Evolutionary conservation across 441 rosid species (phyloP), one percentile per base, ranked within the genome.

Genomic region (Croton setiger): DNA sequence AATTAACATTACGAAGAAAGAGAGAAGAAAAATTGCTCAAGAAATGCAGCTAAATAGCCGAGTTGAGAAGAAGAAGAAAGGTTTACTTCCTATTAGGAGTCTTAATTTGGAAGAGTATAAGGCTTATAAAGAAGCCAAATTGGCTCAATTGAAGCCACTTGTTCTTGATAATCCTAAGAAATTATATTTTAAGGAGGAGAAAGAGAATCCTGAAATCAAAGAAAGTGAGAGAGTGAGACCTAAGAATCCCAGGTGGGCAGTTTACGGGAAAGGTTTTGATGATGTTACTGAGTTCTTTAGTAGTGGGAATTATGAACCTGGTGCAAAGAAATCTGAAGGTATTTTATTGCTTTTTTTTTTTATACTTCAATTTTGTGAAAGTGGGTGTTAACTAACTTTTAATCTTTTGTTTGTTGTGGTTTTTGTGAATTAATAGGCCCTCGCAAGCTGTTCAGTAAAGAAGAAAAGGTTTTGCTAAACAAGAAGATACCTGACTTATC

Each of bases 211-310:
- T 14, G 80, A 64, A 52, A 60, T 54, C 60, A 69, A 18, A 33
- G 72, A 35, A 35, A 36, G 41, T 64, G 86, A 86, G 73, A 81
- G 96, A 44, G 90, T 78, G 60, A 81, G 78, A 4, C 90, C 96
- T 1, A 90, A 79, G 83, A 88, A 89, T 66, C 96, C 97, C 3
- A 89, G 88, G 72, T 87, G 96, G 96, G 97, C 91, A 0, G 98
- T 91, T 52, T 93, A 89, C 66, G 97, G 98, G 27, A 87, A 70
- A 75, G 95, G 98, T 15, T 83, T 91, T 70, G 95, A 91, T 56
- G 89, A 93, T 69, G 87, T 93, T 61, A 66, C 81, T 5, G 83
- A 83, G 52, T 88, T 91, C 49, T 87, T 93, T 65, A 81, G 82
- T 20, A 80, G 91, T 60, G 85, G 76, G 55, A 78, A 75, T 45